Conservation (phyloP, 208 protist genomes). For the Phytomonas sp. region DNA sequence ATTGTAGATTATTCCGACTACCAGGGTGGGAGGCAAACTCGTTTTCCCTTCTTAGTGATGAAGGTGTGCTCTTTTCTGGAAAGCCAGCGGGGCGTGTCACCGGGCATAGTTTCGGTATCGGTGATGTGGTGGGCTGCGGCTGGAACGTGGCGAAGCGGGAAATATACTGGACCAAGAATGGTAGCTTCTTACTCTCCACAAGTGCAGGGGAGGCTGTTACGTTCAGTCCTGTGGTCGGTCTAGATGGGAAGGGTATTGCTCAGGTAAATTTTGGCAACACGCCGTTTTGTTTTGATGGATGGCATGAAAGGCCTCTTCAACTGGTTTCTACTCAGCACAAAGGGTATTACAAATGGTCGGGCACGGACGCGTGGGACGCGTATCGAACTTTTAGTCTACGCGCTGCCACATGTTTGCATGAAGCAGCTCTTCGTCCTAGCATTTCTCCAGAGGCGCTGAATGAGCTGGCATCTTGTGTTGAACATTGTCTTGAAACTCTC, state of each 20-base stretch:
- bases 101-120: slow-evolving; percentile 55
- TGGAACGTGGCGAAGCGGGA: slow-evolving; percentile 45
- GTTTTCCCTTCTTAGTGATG: slow-evolving; percentile 63
- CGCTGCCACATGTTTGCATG: slow-evolving; percentile 33
- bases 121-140: slow-evolving; percentile 85
- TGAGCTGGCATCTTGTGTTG: slow-evolving; percentile 23
- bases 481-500: slow-evolving; percentile 28
- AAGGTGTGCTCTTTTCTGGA: slow-evolving; percentile 63
- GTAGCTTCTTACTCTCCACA: slow-evolving; percentile 36
- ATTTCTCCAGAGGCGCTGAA: slow-evolving; percentile 12
- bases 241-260: slow-evolving; percentile 63
- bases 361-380: slow-evolving; percentile 50
- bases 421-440: slow-evolving; percentile 12
- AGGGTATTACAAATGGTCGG: slow-evolving; percentile 2
- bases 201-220: slow-evolving; percentile 13
- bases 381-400: slow-evolving; percentile 73
- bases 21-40: slow-evolving; percentile 75
- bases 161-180: slow-evolving; percentile 85
- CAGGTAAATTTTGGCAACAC: slow-evolving; percentile 80
- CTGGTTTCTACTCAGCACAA: slow-evolving; percentile 1
- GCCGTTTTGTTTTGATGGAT: slow-evolving; percentile 39
- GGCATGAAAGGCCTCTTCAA: slow-evolving; percentile 10
- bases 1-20: slow-evolving; percentile 74
- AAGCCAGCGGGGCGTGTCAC: slow-evolving; percentile 32
- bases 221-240: slow-evolving; percentile 64